Conservation (phyloP, 2,329 filamentous ascomycete species). For the Diaporthe batatas region DNA sequence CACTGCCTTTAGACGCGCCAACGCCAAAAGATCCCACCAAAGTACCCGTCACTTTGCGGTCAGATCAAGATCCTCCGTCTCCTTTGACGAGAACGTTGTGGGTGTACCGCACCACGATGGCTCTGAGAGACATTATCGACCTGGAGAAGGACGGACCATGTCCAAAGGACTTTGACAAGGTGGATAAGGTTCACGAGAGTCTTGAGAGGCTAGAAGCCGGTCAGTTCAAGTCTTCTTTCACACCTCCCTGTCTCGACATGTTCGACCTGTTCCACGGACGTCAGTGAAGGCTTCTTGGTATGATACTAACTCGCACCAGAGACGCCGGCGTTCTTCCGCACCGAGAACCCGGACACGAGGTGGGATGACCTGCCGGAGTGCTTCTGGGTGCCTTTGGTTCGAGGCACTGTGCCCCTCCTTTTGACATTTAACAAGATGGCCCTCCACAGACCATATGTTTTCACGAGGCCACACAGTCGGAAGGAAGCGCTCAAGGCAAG, state of each 20-base stretch:
- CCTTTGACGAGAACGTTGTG: constrained; percentile 67
- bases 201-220: constrained; percentile 61
- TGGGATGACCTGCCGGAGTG: constrained; percentile 68
- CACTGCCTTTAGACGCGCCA: constrained; percentile 66
- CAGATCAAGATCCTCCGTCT: constrained; percentile 67
- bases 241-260: background rate
- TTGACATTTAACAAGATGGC: constrained; percentile 68
- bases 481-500: constrained; percentile 68
- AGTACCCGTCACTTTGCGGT: constrained; percentile 62
- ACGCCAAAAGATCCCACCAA: constrained; percentile 61
- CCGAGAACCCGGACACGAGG: constrained; percentile 68
- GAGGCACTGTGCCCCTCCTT: constrained; percentile 62
- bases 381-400: constrained; percentile 63
- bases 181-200: constrained; percentile 66
- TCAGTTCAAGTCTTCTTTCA: background rate
- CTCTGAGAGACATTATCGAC: constrained; percentile 66
- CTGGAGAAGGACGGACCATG: constrained; percentile 69
- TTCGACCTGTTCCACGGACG: background rate
- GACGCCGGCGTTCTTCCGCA: constrained; percentile 66
- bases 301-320: constrained; percentile 36
- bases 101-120: constrained; percentile 61
- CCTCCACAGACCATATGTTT: constrained; percentile 73
- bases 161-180: constrained; percentile 65
- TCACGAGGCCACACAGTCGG: constrained; percentile 67
- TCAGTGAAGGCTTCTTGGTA: background rate